Base-by-base conservation (phyloP, 495 filamentous ascomycete genomes). In the Zalerion maritima region DNA sequence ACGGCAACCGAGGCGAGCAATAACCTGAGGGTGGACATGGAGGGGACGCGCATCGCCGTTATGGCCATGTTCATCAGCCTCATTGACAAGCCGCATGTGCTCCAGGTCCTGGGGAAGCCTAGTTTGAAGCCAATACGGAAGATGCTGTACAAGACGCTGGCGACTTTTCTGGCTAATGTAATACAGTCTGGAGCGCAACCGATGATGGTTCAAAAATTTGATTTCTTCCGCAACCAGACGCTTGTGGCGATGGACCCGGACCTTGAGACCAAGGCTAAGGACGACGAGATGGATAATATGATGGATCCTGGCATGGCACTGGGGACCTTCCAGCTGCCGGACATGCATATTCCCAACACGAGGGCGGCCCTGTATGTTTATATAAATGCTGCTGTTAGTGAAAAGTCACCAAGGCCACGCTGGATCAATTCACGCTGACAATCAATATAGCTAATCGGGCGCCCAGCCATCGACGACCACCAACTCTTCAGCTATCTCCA, bases 301-400 rank as follows among this genome's bases (percentile, higher is more conserved):
- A 42, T 69, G 12, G 56, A 62, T 30, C 48, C 52, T 10, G 45
- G 48, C 8, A 57, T 70, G 36, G 57, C 49, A n/a, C 34, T 67
- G 19, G 63, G 64, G 46, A 75, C 43, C 41, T 59, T 53, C 45
- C 66, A 43, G 45, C 48, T 89, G 2, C 59, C 73, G 15, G 77
- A 85, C 39, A 52, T 77, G 3, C 75, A 78, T 1, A 55, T 64
- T 4, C 55, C 78, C 7, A 79, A 83, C 47, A 78, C 84, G n/a
- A 69, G 86, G 57, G 86, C 84, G 28, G 83, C 82, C 25, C 59
- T 96, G 38, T 96, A 86, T 50, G 64, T 94, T n/a, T 94, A 87
- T 48, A 58, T 97, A 18, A 85, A 83, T 49, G 73, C 85, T 26
- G 64, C 81, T 57, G 80, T 93, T 58, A 46, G 65, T 49, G n/a